These are phyloP conservation scores for Suhomyces yuchorum DNA, from an alignment of 1,139 yeast genomes.

Conservation along the genomic window DNA sequence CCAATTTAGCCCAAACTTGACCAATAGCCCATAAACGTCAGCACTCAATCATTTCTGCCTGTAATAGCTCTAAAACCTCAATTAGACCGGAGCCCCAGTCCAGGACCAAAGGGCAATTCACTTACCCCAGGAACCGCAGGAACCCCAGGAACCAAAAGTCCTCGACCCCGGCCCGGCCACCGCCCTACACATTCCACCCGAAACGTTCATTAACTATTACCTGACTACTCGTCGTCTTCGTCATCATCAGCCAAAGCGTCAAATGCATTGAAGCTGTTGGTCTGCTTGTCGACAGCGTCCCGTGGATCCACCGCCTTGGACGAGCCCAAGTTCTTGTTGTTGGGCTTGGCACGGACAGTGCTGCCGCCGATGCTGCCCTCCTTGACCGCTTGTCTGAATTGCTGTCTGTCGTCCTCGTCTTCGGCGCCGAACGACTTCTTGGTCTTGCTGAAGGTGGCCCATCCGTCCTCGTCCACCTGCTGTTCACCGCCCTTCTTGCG, in stretches of 20 bases:
- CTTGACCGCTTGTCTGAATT: conserved; percentile 49
- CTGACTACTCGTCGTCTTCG: conserved; percentile 31
- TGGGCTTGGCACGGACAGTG: conserved; percentile 60
- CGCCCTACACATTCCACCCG: background rate
- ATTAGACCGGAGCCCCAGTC: too few species aligned
- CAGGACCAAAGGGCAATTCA: too few species aligned
- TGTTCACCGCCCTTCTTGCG: conserved; percentile 62
- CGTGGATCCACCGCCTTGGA: conserved; percentile 73
- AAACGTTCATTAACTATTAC: conserved; percentile 6
- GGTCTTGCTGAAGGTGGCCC: conserved; percentile 67
- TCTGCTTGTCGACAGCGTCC: conserved; percentile 67
- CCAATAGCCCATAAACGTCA: too few species aligned
- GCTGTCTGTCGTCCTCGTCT: conserved; percentile 49
- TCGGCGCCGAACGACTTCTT: conserved; percentile 53
- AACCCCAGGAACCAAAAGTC: too few species aligned
- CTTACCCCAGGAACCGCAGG: too few species aligned
- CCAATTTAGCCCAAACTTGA: too few species aligned
- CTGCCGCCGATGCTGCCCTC: conserved; percentile 28
- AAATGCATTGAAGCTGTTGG: conserved; percentile 71
- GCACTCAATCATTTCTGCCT: too few species aligned
- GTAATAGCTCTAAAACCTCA: too few species aligned
- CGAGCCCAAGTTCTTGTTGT: conserved; percentile 71
- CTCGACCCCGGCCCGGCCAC: too few species aligned
- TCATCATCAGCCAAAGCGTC: conserved; percentile 72
- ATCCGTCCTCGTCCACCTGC: conserved; percentile 72